Evolutionary conservation across 129 eudicot genomes (phyloP).

Genomic region (Daucus carota): DH1_v3.0 NC_030382.2:13389001-13389500

Average conservation of each 20-base stretch:
- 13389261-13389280: too few species aligned
- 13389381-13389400: too few species aligned
- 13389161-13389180: conserved; percentile 97
- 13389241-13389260: not conserved
- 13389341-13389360: conserved; percentile 4
- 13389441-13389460: too few species aligned
- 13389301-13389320: not conserved
- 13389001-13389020: not conserved
- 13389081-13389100: conserved; percentile 85
- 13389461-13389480: too few species aligned
- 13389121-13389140: conserved; percentile 85
- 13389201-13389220: too few species aligned
- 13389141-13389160: conserved; percentile 68
- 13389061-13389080: conserved; percentile 60
- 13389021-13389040: not conserved
- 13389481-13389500: too few species aligned
- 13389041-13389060: not conserved
- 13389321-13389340: not conserved
- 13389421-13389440: too few species aligned
- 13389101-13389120: conserved; percentile 89
- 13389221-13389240: not conserved
- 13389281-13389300: too few species aligned
- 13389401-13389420: too few species aligned
- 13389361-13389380: not conserved
- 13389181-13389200: not conserved